Evolutionary conservation across 768 basidiomycete species (phyloP).

Genomic region (Dacryopinax spathularia): DNA sequence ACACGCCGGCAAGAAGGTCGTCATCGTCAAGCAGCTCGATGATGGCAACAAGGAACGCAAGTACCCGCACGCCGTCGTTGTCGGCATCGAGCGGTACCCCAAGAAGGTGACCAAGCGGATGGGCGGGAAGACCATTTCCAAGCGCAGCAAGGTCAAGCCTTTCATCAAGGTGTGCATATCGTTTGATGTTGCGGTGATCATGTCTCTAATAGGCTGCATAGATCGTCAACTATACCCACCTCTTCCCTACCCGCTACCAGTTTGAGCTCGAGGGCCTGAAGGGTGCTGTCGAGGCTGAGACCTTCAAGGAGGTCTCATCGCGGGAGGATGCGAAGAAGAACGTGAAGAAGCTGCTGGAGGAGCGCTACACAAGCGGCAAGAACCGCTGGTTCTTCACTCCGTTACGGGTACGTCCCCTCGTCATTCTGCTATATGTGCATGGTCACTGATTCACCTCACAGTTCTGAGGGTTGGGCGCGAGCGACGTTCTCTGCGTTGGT

Average conservation of each 20-base stretch:
- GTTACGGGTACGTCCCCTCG: constrained; percentile 43
- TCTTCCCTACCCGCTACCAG: constrained; percentile 98
- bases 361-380: constrained; percentile 83
- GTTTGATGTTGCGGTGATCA: background rate
- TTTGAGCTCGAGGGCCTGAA: constrained; percentile 93
- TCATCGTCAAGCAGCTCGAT: constrained; percentile 94
- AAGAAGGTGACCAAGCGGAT: constrained; percentile 94
- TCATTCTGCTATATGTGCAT: background rate
- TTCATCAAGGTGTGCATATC: constrained; percentile 83
- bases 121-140: constrained; percentile 87
- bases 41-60: constrained; percentile 93
- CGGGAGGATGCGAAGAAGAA: constrained; percentile 90
- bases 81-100: constrained; percentile 96
- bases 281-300: constrained; percentile 66
- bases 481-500: background rate
- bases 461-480: background rate
- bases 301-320: constrained; percentile 95
- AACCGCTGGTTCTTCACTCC: constrained; percentile 96
- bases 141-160: constrained; percentile 95
- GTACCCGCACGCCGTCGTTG: constrained; percentile 96
- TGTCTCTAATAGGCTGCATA: constrained; percentile 20
- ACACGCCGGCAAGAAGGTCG: constrained; percentile 98
- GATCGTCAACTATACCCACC: constrained; percentile 95
- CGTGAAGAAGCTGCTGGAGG: constrained; percentile 93
- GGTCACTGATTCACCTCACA: background rate